phyloP scores from a whole-genome alignment of 176 grass and related monocot genomes.

The Oryza officinalis region DNA sequence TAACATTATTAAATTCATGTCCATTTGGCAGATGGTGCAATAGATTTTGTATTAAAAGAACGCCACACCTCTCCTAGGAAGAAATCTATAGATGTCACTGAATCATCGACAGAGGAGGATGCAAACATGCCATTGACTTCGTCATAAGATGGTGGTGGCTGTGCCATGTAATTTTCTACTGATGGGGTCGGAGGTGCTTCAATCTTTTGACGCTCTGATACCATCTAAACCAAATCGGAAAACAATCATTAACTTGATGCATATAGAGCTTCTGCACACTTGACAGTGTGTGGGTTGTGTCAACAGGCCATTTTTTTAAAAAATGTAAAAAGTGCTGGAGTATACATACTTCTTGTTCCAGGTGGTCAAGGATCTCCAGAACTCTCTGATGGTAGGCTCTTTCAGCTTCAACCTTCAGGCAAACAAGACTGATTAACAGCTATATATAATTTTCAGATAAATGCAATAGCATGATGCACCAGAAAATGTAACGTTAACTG shows the following conservation, averaged over 20 bases:
- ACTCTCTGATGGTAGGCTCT: conserved; percentile 82
- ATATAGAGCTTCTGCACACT: conserved; percentile 2
- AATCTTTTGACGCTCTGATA: conserved; percentile 76
- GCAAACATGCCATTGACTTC: conserved; percentile 62
- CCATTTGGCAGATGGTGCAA: background rate
- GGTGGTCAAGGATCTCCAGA: conserved; percentile 77
- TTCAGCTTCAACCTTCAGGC: conserved; percentile 76
- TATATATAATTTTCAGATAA: conserved; percentile 16
- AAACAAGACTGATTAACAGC: conserved; percentile 29
- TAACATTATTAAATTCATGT: background rate
- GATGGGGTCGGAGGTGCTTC: conserved; percentile 59
- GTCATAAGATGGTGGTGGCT: conserved; percentile 70
- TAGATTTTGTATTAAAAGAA: conserved; percentile 2
- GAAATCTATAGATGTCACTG: conserved; percentile 63
- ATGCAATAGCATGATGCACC: background rate
- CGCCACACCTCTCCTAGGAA: conserved; percentile 77
- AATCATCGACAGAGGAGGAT: conserved; percentile 52
- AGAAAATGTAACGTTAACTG: background rate
- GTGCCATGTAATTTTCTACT: conserved; percentile 57
- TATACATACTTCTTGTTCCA: conserved; percentile 68
- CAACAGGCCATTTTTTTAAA: conserved; percentile 3
- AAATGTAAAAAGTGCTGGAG: conserved; percentile 2
- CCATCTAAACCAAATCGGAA: conserved; percentile 61
- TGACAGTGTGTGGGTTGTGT: background rate
- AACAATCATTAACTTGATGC: background rate